Conservation (phyloP, 192 early-diverging fungal species). For the Coemansia sp. region DNA sequence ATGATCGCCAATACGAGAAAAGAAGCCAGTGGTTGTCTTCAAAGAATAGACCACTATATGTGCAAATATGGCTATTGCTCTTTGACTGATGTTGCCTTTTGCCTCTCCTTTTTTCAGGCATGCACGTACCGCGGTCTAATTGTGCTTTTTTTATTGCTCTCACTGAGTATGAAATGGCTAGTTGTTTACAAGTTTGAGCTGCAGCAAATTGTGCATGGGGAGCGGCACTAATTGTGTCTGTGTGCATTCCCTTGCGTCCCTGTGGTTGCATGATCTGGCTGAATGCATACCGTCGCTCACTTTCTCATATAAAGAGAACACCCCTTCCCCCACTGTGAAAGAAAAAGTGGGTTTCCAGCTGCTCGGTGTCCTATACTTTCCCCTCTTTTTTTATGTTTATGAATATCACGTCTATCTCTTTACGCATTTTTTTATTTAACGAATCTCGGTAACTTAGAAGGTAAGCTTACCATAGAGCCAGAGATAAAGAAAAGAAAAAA, state of each 20-base stretch:
- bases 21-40: slow-evolving; percentile 4
- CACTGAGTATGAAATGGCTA: background rate
- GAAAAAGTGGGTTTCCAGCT: background rate
- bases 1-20: background rate
- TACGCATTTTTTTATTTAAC: background rate
- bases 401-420: slow-evolving; percentile 2
- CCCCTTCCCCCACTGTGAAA: background rate
- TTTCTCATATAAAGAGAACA: background rate
- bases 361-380: background rate
- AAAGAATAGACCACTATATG: background rate
- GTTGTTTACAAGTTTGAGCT: slow-evolving; percentile 3
- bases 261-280: background rate
- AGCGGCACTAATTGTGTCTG: slow-evolving; percentile 6
- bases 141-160: background rate
- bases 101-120: background rate
- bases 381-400: background rate
- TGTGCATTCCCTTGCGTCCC: background rate
- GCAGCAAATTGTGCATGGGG: background rate
- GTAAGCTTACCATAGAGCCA: background rate
- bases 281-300: background rate
- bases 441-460: background rate
- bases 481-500: background rate
- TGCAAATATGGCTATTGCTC: background rate
- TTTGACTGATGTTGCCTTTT: background rate
- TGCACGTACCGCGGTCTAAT: slow-evolving; percentile 4